Evolutionary conservation across 805 yeast genomes (phyloP).

Genomic region (Cyberlindnera samutprakarnensis): DNA sequence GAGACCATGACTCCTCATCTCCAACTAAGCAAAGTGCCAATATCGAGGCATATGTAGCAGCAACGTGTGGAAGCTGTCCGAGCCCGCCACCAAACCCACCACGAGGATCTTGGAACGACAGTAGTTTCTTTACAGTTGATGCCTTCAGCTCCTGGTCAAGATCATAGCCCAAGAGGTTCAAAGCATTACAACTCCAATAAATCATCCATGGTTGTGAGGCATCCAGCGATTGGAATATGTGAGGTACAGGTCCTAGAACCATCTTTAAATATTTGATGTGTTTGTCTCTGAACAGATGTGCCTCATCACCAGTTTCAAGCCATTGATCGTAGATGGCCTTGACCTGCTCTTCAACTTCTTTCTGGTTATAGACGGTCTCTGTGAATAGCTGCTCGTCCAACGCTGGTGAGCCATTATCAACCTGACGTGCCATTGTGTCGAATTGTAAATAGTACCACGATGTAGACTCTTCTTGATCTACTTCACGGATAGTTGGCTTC

Average conservation of each 20-base stretch:
- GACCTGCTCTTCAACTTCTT: slow-evolving; percentile 25
- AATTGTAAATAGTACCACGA: slow-evolving; percentile 3
- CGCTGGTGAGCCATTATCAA: slow-evolving; percentile 6
- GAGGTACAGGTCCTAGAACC: slow-evolving; percentile 18
- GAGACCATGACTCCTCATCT: slow-evolving; percentile 33
- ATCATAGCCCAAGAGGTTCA: slow-evolving; percentile 31
- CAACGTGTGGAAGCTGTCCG: slow-evolving; percentile 77
- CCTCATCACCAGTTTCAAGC: slow-evolving; percentile 12
- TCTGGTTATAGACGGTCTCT: slow-evolving; percentile 29
- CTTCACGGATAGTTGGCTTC: background rate
- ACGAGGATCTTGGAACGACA: slow-evolving; percentile 22
- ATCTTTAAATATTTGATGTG: slow-evolving; percentile 14
- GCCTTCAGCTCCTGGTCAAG: slow-evolving; percentile 21
- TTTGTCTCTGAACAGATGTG: slow-evolving; percentile 9
- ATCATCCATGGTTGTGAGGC: slow-evolving; percentile 91
- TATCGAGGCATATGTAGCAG: slow-evolving; percentile 75
- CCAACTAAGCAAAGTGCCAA: slow-evolving; percentile 50
- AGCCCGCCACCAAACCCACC: slow-evolving; percentile 87
- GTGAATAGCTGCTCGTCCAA: slow-evolving; percentile 26
- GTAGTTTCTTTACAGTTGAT: slow-evolving; percentile 24
- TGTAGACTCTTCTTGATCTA: background rate
- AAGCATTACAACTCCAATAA: slow-evolving; percentile 72
- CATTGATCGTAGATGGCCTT: slow-evolving; percentile 25
- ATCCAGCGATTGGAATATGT: slow-evolving; percentile 42
- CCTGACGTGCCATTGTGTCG: slow-evolving; percentile 14